These are phyloP conservation scores for Colletotrichum sidae DNA, from an alignment of 2,329 filamentous ascomycete genomes.

Conservation along the genomic window DNA sequence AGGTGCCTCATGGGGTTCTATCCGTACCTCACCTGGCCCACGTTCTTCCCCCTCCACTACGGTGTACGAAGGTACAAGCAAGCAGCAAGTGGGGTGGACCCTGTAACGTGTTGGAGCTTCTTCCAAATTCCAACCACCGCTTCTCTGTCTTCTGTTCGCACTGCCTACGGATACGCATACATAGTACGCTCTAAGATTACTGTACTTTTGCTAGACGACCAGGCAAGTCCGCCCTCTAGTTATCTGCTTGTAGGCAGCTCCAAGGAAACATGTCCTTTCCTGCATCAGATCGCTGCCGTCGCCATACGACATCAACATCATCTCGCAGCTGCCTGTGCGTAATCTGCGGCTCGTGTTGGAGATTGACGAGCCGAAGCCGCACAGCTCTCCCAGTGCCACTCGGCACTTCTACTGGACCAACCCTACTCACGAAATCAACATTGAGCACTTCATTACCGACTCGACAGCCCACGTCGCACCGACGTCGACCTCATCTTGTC, in stretches of 20 bases:
- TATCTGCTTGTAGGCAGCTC: no score
- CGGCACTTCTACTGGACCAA: no score
- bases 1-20: background rate
- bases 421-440: no score
- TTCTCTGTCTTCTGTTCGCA: background rate
- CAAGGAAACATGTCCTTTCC: background rate
- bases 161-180: background rate
- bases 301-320: no score
- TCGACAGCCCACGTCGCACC: background rate
- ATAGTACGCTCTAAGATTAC: background rate
- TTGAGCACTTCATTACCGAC: no score
- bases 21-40: constrained; percentile 19
- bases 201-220: no score
- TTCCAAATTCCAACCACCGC: constrained; percentile 13
- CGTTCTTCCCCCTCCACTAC: background rate
- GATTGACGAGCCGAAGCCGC: background rate
- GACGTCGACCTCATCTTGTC: background rate
- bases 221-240: no score
- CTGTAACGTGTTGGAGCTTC: constrained; percentile 33
- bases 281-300: no score
- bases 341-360: no score
- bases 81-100: constrained; percentile 22
- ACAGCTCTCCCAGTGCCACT: no score
- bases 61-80: background rate
- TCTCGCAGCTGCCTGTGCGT: background rate